Conservation (phyloP, 208 protist species). For the Acanthamoeba divionensis region DNA sequence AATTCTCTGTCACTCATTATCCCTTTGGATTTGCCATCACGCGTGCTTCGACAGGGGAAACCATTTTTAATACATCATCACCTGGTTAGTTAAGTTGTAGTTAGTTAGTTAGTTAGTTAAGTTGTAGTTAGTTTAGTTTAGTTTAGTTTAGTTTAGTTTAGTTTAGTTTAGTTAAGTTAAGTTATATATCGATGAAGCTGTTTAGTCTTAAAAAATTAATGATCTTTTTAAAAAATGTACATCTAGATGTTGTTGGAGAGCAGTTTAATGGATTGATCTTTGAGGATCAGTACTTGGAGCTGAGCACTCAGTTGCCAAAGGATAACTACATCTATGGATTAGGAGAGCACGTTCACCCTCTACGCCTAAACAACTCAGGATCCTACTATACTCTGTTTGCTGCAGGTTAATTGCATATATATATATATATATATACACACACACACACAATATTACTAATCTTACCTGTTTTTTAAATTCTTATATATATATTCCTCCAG, state of each 20-base stretch:
- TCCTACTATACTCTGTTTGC: conserved; percentile 57
- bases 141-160: not conserved
- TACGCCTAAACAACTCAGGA: conserved; percentile 36
- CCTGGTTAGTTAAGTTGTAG: not conserved
- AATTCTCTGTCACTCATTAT: not conserved
- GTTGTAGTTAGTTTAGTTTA: not conserved
- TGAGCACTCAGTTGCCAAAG: conserved; percentile 55
- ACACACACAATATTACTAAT: no score
- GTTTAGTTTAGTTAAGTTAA: not conserved
- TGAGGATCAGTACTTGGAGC: conserved; percentile 75
- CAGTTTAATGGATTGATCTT: conserved; percentile 67
- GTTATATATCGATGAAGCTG: not conserved
- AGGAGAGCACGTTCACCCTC: conserved; percentile 65
- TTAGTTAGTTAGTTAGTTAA: not conserved
- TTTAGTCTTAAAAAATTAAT: not conserved
- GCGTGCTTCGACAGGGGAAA: conserved; percentile 33
- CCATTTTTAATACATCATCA: conserved; percentile 39
- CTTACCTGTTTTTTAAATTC: not conserved
- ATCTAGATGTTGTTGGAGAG: conserved; percentile 50
- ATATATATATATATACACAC: not conserved
- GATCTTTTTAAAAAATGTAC: conserved; percentile 53
- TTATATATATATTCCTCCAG: not conserved
- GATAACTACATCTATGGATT: conserved; percentile 76
- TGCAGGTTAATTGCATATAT: not conserved
- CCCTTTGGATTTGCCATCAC: conserved; percentile 5